Percentiles rank a stretch among this genome's conserved stretches.
Conservation (phyloP, 305 asterid genomes). For the Fraxinus dipetala region DNA sequence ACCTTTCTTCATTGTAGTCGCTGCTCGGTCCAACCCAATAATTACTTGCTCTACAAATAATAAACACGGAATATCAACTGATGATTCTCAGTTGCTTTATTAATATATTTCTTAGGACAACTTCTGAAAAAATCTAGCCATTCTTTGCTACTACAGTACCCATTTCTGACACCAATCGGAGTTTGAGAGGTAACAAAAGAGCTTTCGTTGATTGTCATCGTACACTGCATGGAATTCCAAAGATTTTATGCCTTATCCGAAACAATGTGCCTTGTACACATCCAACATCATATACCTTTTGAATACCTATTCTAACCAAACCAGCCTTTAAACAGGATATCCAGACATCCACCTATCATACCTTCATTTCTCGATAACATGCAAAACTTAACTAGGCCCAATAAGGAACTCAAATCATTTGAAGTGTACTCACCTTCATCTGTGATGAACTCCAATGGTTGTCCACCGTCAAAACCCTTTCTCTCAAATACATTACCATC, state of each 20-base stretch:
- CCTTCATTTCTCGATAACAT: not conserved
- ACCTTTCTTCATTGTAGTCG: conserved; percentile 61
- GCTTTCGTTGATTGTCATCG: not conserved
- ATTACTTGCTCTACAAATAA: conserved; percentile 55
- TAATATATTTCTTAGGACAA: not conserved
- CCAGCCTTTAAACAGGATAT: not conserved
- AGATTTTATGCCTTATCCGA: not conserved
- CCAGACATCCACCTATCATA: not conserved
- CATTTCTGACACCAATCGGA: not conserved
- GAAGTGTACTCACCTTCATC: conserved; percentile 55
- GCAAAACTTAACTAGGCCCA: not conserved
- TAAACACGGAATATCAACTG: conserved; percentile 13
- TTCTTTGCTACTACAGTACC: not conserved
- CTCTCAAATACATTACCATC: conserved; percentile 61
- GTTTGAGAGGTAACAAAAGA: not conserved
- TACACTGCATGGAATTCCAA: not conserved
- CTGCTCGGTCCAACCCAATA: conserved; percentile 64
- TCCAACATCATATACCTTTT: not conserved
- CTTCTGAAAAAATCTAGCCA: not conserved
- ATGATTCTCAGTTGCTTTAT: conserved; percentile 1
- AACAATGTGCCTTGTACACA: not conserved
- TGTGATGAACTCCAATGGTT: conserved; percentile 53
- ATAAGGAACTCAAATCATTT: conserved; percentile 17
- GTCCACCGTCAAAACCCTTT: conserved; percentile 52
- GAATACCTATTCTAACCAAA: not conserved